phyloP scores from a whole-genome alignment of 495 filamentous ascomycete genomes.

The Neurospora sp. region DNA sequence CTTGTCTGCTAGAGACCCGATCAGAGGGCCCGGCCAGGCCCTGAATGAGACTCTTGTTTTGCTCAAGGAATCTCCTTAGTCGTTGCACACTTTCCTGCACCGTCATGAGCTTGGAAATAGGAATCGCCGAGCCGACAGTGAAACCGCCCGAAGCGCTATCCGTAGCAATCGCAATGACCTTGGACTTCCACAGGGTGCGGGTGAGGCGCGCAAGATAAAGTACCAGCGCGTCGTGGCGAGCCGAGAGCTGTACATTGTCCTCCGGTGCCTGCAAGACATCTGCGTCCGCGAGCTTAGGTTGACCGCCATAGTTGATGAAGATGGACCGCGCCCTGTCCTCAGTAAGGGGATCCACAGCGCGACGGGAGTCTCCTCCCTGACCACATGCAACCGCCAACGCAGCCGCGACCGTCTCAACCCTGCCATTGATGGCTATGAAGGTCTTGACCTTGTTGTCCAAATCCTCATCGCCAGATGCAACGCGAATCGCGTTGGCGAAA shows the following conservation, averaged over 20 bases:
- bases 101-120: conserved; percentile 51
- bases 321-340: conserved; percentile 73
- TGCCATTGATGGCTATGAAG: conserved; percentile 75
- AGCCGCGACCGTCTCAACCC: conserved; percentile 76
- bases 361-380: conserved; percentile 65
- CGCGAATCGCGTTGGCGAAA: conserved; percentile 70
- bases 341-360: conserved; percentile 71
- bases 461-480: conserved; percentile 64
- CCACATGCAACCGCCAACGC: conserved; percentile 95
- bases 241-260: conserved; percentile 77
- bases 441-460: conserved; percentile 68
- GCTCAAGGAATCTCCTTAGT: conserved; percentile 68
- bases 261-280: conserved; percentile 48
- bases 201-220: conserved; percentile 80
- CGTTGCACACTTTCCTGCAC: conserved; percentile 74
- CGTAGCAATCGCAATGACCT: conserved; percentile 33
- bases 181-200: conserved; percentile 71
- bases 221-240: conserved; percentile 76
- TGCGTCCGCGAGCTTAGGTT: conserved; percentile 66
- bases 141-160: conserved; percentile 43
- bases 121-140: conserved; percentile 51
- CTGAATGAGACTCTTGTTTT: conserved; percentile 83
- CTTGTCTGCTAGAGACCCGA: conserved; percentile 63
- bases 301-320: conserved; percentile 84
- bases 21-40: conserved; percentile 81